Base-by-base conservation (phyloP, 2,329 filamentous ascomycete genomes). In the Fusarium concolor region DNA sequence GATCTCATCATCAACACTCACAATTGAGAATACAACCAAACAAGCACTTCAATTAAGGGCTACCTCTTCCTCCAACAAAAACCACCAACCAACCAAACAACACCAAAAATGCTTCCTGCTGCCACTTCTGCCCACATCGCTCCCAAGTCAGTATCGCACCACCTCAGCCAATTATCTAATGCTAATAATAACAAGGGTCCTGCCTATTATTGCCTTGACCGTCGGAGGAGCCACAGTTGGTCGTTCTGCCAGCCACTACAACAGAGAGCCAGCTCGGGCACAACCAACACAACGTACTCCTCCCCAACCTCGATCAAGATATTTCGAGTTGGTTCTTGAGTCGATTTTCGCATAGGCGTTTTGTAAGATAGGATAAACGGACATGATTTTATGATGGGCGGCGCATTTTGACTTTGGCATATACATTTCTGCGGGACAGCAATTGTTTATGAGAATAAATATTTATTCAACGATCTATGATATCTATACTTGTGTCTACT, bases 221-320 rank as follows among this genome's bases (percentile, higher is more conserved):
- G 62, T 72, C 12, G 70, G 70, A 59, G 59, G 70, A 33, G 71
- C 70, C 20, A 57, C 67, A 42, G 70, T 62, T 29, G 65, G 70
- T 24, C 67, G 70, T 15, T 62, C 68, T 26, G 18, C 57, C 10
- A 56, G 41, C 33, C 64, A 65, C n/a, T 55, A 65, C 65, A 61
- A 50, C 11, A 55, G 49, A 29, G 57, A 57, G 20, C 62, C 64
- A 3, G 29, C 31, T 1, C 59, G 53, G 20, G 31, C 37, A 42
- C 52, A 51, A 14, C 31, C 62, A 12, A 33, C 52, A 4, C 28
- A 45, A 42, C 60, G 15, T 10, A 37, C 33, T 18, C 17, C 59
- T 24, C 22, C 22, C 8, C 45, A 59, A 46, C 45, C 69, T 47
- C 59, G 55, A 46, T 59, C 70, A 2, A 56, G 45, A 49, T 72